Conservation (phyloP, 441 rosid species). For the Syzygium malaccense region DNA sequence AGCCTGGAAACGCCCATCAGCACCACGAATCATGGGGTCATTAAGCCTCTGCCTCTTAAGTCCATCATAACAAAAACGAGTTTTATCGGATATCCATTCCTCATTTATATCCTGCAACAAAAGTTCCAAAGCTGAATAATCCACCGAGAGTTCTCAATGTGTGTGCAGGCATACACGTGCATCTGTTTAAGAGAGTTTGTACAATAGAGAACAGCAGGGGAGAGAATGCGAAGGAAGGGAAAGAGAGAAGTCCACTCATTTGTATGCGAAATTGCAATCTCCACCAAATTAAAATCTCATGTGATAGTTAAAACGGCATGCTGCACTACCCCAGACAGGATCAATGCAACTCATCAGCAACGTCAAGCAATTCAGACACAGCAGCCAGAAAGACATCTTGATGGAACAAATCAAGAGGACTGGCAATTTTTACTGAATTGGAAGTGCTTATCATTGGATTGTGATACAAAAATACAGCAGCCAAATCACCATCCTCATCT, state of each 20-base stretch:
- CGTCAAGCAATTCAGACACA: background rate
- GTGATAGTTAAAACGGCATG: background rate
- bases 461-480: background rate
- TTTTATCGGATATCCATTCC: constrained; percentile 99
- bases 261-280: background rate
- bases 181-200: background rate
- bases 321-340: background rate
- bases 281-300: background rate
- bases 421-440: background rate
- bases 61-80: constrained; percentile 89
- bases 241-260: background rate
- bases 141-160: background rate
- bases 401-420: background rate
- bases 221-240: background rate
- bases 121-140: background rate
- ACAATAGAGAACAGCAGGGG: background rate
- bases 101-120: constrained; percentile 84
- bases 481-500: background rate
- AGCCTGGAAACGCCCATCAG: constrained; percentile 80
- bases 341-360: background rate
- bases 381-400: background rate
- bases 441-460: background rate
- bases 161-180: background rate
- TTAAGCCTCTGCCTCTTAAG: constrained; percentile 94
- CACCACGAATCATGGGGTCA: constrained; percentile 93